Evolutionary conservation across 257 asterid genomes (phyloP).

Genomic region (Solanum lycopersicoides): DNA sequence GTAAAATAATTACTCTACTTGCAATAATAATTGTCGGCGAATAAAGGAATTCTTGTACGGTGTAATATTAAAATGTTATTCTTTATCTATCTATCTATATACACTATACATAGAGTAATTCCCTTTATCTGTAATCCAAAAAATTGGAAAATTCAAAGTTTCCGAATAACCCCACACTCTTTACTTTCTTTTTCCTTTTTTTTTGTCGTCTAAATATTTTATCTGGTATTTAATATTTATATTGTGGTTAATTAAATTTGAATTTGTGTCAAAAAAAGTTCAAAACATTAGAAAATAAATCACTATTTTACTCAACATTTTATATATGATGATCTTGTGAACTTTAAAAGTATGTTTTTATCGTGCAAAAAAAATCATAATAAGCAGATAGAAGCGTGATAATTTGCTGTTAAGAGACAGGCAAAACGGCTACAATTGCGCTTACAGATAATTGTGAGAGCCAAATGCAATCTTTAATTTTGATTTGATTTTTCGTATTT

Average conservation of each 20-base stretch:
- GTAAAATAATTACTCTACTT: background rate
- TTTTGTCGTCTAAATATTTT: no score
- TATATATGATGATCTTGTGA: background rate
- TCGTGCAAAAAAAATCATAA: background rate
- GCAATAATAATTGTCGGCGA: background rate
- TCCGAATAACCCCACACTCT: background rate
- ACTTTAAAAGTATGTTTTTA: background rate
- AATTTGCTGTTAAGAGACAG: background rate
- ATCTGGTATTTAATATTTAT: no score
- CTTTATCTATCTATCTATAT: background rate
- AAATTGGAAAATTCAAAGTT: background rate
- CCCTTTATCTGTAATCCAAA: background rate
- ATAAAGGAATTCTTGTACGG: background rate
- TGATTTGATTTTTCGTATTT: no score
- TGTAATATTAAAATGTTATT: background rate
- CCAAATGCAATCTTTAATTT: background rate
- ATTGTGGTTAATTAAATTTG: no score
- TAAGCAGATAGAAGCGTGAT: background rate
- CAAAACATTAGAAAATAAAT: no score
- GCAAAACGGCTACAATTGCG: background rate
- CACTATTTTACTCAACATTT: background rate
- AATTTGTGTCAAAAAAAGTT: accelerated
- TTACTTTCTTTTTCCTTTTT: background rate
- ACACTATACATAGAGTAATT: background rate
- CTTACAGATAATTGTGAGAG: background rate